Evolutionary conservation across 73 alveolate species (phyloP).

Genomic region (Paraurostyla sp.): DNA sequence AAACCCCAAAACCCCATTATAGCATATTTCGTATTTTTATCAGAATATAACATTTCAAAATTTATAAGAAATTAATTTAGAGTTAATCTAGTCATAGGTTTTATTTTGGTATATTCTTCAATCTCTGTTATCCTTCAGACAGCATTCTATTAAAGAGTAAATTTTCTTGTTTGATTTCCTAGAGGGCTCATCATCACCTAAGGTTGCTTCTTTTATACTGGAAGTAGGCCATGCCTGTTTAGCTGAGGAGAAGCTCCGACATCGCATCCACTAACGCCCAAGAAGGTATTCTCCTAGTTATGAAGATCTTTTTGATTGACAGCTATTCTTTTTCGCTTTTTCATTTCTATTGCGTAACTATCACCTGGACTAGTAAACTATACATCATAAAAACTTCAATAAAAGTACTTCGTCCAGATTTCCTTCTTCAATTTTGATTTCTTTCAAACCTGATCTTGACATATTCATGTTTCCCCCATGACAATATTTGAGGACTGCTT

Average conservation of each 20-base stretch:
- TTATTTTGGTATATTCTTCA: no score
- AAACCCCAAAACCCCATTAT: no score
- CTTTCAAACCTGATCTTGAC: not conserved
- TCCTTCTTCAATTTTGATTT: not conserved
- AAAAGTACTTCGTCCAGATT: not conserved
- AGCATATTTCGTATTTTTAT: no score
- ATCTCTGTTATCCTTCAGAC: no score
- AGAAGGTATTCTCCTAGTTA: not conserved
- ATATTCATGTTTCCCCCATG: not conserved
- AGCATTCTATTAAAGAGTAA: no score
- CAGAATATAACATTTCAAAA: no score
- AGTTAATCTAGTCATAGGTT: no score
- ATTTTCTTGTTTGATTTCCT: no score
- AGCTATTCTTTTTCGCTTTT: constrained; percentile 20
- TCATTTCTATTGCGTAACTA: not conserved
- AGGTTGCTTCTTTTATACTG: no score
- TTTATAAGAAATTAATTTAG: no score
- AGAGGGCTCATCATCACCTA: no score
- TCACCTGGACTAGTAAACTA: constrained; percentile 21
- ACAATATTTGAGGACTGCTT: constrained; percentile 9
- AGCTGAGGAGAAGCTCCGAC: constrained; percentile 45
- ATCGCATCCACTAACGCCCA: constrained; percentile 37
- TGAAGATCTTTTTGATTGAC: not conserved
- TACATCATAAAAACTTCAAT: not conserved
- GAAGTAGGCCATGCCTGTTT: not conserved